A percentile compares a stretch with the other conserved stretches of the same genome.
Evolutionary conservation across 2,329 filamentous ascomycete genomes (phyloP).

Genomic region (Aspergillus pseudoviridinutans): DNA sequence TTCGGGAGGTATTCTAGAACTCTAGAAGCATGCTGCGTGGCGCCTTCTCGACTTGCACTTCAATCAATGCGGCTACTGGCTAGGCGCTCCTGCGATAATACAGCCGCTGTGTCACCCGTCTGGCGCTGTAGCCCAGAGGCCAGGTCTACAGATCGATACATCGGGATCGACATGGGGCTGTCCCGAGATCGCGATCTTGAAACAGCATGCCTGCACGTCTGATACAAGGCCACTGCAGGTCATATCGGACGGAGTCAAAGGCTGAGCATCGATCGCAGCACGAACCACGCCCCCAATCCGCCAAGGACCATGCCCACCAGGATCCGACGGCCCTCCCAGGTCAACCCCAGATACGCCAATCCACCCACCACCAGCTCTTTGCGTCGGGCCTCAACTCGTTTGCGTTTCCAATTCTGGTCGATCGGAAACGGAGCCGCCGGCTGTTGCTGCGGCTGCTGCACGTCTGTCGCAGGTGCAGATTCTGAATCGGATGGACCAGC

Average conservation of each 20-base stretch:
- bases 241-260: constrained; percentile 8
- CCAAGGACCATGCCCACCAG: constrained; percentile 38
- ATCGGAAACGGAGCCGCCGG: constrained; percentile 54
- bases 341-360: constrained; percentile 51
- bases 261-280: constrained; percentile 35
- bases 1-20: neutral
- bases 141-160: too few species aligned
- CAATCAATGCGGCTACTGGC: too few species aligned
- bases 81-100: neutral
- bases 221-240: neutral
- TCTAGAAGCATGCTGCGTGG: neutral
- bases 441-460: constrained; percentile 31
- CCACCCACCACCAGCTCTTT: constrained; percentile 60
- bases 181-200: neutral
- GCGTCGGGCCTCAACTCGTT: constrained; percentile 51
- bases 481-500: constrained; percentile 25
- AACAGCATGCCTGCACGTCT: neutral
- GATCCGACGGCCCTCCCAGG: constrained; percentile 45
- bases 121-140: too few species aligned
- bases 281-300: constrained; percentile 39
- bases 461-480: constrained; percentile 18
- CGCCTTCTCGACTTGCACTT: too few species aligned
- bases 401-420: constrained; percentile 53
- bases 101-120: neutral
- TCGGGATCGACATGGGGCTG: neutral